Conservation (phyloP, 2,329 filamentous ascomycete species). For the Neospermospora avenae region DNA sequence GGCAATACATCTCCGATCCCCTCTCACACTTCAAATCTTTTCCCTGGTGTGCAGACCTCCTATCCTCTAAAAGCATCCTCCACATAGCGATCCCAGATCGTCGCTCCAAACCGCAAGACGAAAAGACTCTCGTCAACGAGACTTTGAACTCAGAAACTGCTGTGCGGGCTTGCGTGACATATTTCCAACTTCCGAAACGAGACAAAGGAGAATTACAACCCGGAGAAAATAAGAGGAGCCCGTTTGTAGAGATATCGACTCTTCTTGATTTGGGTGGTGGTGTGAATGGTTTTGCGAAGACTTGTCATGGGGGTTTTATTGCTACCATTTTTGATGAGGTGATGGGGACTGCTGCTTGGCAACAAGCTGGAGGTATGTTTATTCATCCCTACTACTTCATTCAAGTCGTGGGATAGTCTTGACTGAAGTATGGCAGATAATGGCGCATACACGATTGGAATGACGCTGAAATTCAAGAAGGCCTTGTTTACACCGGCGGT, state of each 20-base stretch:
- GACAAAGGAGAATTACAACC: background rate
- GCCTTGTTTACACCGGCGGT: background rate
- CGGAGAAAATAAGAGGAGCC: conserved; percentile 1
- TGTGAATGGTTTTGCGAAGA: conserved; percentile 2
- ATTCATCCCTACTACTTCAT: background rate
- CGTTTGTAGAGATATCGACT: conserved; percentile 1
- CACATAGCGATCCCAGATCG: background rate
- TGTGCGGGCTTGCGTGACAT: conserved; percentile 1
- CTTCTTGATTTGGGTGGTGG: background rate
- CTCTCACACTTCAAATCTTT: background rate
- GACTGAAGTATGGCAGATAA: background rate
- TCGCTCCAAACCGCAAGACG: background rate
- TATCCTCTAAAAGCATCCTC: background rate
- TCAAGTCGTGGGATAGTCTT: background rate
- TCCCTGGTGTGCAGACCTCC: background rate
- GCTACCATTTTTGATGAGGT: conserved; percentile 6
- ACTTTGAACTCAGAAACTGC: background rate
- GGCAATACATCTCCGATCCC: too few species aligned
- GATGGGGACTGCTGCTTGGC: conserved; percentile 10
- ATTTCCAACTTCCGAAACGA: background rate
- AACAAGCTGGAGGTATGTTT: conserved; percentile 6
- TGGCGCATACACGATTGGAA: conserved; percentile 1
- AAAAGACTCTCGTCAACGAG: background rate
- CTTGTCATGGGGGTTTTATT: conserved; percentile 10
- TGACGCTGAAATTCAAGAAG: conserved; percentile 6